These are phyloP conservation scores for Phytophthora pseudosyringae DNA, from an alignment of 352 stramenopile species.

Conservation along the genomic window DNA sequence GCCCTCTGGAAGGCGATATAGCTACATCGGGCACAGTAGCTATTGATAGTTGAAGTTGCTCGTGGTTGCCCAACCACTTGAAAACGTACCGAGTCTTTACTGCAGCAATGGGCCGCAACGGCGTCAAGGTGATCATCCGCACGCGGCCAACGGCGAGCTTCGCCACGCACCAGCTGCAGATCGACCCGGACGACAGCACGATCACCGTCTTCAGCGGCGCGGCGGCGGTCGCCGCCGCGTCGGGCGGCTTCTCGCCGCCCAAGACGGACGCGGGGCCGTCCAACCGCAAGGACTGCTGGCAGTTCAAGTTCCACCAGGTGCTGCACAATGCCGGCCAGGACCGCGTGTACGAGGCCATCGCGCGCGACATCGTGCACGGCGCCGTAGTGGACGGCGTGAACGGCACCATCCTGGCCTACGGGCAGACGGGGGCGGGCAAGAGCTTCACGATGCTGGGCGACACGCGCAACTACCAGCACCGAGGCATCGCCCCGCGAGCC, in stretches of 20 bases:
- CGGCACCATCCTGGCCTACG: slow-evolving; percentile 89
- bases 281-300: slow-evolving; percentile 85
- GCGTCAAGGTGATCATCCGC: slow-evolving; percentile 87
- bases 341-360: slow-evolving; percentile 91
- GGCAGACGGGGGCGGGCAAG: slow-evolving; percentile 90
- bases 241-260: slow-evolving; percentile 32
- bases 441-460: slow-evolving; percentile 94
- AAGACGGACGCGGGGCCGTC: slow-evolving; percentile 45
- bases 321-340: slow-evolving; percentile 92
- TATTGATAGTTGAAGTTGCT: slow-evolving; percentile 13
- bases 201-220: slow-evolving; percentile 61
- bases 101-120: slow-evolving; percentile 55
- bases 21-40: no score
- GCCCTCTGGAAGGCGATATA: no score
- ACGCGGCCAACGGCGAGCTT: slow-evolving; percentile 83
- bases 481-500: slow-evolving; percentile 87
- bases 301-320: slow-evolving; percentile 94
- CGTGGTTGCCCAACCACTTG: slow-evolving; percentile 3
- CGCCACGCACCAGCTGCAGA: slow-evolving; percentile 76
- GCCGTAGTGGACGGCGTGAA: slow-evolving; percentile 89
- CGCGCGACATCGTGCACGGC: slow-evolving; percentile 89
- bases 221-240: slow-evolving; percentile 16
- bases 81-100: background rate
- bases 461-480: slow-evolving; percentile 91
- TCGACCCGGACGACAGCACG: slow-evolving; percentile 78